Evolutionary conservation across 257 asterid species (phyloP), one percentile per base, ranked within the genome.

Genomic region (Ligustrum vulgare): DNA sequence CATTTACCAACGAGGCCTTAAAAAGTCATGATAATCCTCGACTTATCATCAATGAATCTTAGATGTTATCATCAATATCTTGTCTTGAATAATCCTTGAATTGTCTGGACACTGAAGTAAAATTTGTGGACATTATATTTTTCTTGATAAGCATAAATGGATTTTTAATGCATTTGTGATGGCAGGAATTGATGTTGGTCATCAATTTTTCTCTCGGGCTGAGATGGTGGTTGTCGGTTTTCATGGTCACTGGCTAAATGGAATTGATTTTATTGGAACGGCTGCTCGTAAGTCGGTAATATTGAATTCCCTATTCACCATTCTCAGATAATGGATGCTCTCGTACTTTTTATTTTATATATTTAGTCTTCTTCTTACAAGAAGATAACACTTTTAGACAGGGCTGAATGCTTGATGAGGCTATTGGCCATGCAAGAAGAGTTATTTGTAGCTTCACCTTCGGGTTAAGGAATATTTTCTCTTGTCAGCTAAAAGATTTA

Each of bases 161-260:
- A 60, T 1, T 67, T 72, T 54, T 58, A n/a, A 39, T 82, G 67
- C 75, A 69, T 62, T 73, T 76, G 54, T 49, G 67, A 72, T 78
- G 74, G 75, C 86, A 94, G 98, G 98, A 72, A 75, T 94, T 72
- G 97, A 94, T 72, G 97, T 92, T 60, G 98, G 98, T 11, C 92
- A 90, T 80, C 96, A 94, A 67, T 94, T 94, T 70, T 88, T 92
- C 75, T 94, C 96, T 4, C 86, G 97, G 60, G 94, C 96, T 3
- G 98, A 94, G 90, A 91, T 94, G 97, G 94, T 87, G 66, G 97
- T 83, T 2, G 84, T 90, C n/a, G 97, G 98, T 18, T 81, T 86
- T 73, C 97, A 94, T 76, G 85, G 86, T 36, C 98, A 94, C 69
- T 94, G 98, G 98, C 81, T 94, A 36, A 88, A 80, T 79, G 98